Percentiles rank a stretch among this genome's conserved stretches.
phyloP scores from a whole-genome alignment of 768 basidiomycete species.

The Holtermannia corniformis region DNA sequence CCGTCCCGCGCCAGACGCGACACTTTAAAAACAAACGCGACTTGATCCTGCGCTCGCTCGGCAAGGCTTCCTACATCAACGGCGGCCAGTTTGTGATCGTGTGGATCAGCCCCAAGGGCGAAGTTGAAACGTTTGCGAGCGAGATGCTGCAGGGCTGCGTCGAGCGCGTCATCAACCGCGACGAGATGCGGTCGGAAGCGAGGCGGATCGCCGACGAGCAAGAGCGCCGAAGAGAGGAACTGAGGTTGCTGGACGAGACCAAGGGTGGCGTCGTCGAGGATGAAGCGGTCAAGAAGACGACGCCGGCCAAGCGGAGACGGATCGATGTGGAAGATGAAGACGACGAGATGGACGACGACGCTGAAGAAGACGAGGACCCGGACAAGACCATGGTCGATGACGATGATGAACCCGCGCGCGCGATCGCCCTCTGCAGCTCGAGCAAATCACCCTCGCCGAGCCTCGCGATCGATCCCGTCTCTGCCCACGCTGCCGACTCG shows the following conservation, averaged over 20 bases:
- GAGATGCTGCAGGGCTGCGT: conserved; percentile 37
- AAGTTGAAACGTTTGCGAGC: conserved; percentile 42
- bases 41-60: conserved; percentile 41
- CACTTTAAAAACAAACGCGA: conserved; percentile 43
- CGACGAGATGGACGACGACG: conserved; percentile 7
- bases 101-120: conserved; percentile 41
- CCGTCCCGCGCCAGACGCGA: conserved; percentile 39
- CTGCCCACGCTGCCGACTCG: not conserved
- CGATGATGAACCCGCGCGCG: not conserved
- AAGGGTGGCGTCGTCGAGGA: conserved; percentile 26
- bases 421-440: not conserved
- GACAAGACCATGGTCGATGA: conserved; percentile 32
- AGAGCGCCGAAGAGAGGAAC: conserved; percentile 29
- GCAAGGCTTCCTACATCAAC: conserved; percentile 42
- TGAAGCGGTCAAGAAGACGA: conserved; percentile 9
- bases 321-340: conserved; percentile 11
- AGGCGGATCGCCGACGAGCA: conserved; percentile 22
- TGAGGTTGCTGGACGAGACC: conserved; percentile 23
- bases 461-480: conserved; percentile 4
- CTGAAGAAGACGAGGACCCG: conserved; percentile 20
- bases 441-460: conserved; percentile 13
- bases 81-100: conserved; percentile 43
- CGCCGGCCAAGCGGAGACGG: conserved; percentile 8
- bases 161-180: conserved; percentile 22
- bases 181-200: conserved; percentile 25